Conservation (phyloP, 169 alveolate species). For the Eimeria sp. region DNA sequence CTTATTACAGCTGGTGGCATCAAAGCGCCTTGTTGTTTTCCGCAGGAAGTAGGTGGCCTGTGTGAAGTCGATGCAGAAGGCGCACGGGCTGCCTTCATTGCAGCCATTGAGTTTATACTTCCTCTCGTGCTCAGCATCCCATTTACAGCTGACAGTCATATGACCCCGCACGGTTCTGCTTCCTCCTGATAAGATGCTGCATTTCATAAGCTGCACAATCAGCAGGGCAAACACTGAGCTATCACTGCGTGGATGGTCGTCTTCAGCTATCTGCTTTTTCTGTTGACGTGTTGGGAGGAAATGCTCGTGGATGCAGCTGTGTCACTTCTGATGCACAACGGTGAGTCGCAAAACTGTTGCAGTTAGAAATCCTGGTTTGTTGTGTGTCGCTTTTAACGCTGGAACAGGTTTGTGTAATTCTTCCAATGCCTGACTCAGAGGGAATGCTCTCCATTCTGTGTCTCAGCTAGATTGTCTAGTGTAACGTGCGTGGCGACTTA, state of each 20-base stretch:
- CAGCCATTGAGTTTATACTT: not conserved
- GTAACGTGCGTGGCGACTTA: not conserved
- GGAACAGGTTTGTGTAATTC: not conserved
- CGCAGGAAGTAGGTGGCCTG: not conserved
- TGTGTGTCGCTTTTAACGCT: not conserved
- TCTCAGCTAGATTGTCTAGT: too few species aligned
- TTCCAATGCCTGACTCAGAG: not conserved
- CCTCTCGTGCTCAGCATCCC: not conserved
- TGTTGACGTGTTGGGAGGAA: not conserved
- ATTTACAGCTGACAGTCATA: not conserved
- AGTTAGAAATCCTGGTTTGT: not conserved
- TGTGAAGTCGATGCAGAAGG: not conserved
- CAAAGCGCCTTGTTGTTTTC: not conserved
- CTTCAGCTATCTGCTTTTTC: not conserved
- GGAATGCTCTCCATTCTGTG: not conserved
- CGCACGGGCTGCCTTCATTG: not conserved
- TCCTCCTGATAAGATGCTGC: not conserved
- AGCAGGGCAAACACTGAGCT: not conserved
- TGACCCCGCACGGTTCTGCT: not conserved
- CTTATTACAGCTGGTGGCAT: not conserved
- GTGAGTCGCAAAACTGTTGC: not conserved
- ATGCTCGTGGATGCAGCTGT: not conserved
- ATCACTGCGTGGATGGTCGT: not conserved
- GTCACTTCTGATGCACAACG: not conserved
- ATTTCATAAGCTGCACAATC: not conserved